Evolutionary conservation across 495 filamentous ascomycete genomes (phyloP), one percentile per base, ranked within the genome.

Genomic region (Pyrenula massariospora): DNA sequence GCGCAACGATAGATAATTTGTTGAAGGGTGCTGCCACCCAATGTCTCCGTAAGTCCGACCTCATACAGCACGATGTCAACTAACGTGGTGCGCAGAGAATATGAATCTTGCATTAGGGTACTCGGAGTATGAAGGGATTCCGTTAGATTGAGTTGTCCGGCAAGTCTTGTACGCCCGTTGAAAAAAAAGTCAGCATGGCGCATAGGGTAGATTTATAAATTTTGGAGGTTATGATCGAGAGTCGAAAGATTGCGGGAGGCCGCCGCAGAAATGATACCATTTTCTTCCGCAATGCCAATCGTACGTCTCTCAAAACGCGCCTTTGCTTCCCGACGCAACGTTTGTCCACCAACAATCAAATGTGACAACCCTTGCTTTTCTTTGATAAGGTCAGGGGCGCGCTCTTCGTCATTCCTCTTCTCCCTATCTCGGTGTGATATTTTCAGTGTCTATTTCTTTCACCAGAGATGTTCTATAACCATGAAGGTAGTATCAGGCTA

Each of bases 51-150:
- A 78, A 79, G 86, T 83, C 19, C 1, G 22, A 54, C 24, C 22
- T 50, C 22, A 24, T 42, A 49, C 52, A 51, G 12, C 57, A 50
- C 24, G 22, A 2, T 50, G 25, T 31, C 10, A 10, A 15, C 56
- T 62, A 54, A 66, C 49, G 1, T 24, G 10, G 48, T 54, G 22
- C 24, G 52, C 67, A 91, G 86, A 95, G 78, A 96, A 96, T 70
- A 95, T 96, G 89, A 96, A 96, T 74, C 77, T 98, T 55, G 87
- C 91, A 57, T 81, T 95, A 25, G 92, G 93, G 52, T 96, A 94
- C 73, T 84, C 79, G 24, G 91, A 96, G 73, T 95, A 89, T 69
- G 86, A 95, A 68, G 92, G 91, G 47, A 95, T 95, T 62, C 90
- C 91, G 54, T 68, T 84, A 56, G 75, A 83, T 52, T 52, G 50